Evolutionary conservation across 805 yeast species (phyloP).

Genomic region (Lipomyces yamadae): DNA sequence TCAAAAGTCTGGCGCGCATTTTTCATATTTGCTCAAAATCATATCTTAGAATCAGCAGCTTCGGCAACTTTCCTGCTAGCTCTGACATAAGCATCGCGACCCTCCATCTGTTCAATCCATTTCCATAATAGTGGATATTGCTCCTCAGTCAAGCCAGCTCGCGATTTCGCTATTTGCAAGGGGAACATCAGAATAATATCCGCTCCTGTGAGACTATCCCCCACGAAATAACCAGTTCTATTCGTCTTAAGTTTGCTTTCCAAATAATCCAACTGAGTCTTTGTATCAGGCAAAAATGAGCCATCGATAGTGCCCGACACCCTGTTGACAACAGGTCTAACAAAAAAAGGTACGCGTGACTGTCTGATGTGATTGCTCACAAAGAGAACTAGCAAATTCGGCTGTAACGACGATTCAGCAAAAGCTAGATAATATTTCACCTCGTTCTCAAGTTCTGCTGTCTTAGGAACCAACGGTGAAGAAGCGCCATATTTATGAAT

Average conservation of each 20-base stretch:
- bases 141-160: slow-evolving; percentile 23
- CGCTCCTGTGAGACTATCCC: slow-evolving; percentile 62
- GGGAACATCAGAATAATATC: slow-evolving; percentile 65
- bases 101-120: slow-evolving; percentile 40
- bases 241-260: slow-evolving; percentile 52
- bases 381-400: slow-evolving; percentile 50
- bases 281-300: slow-evolving; percentile 58
- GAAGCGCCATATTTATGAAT: slow-evolving; percentile 55
- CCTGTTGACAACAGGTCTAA: slow-evolving; percentile 52
- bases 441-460: slow-evolving; percentile 50
- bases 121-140: slow-evolving; percentile 42
- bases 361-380: slow-evolving; percentile 7
- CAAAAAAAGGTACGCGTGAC: slow-evolving; percentile 50
- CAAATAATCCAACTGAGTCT: slow-evolving; percentile 49
- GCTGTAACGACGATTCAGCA: slow-evolving; percentile 67
- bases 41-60: neutral
- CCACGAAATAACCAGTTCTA: slow-evolving; percentile 61
- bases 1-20: too few relatives aligned
- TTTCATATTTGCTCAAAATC: too few relatives aligned
- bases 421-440: slow-evolving; percentile 61
- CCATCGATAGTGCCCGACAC: slow-evolving; percentile 55
- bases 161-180: slow-evolving; percentile 30
- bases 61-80: slow-evolving; percentile 30
- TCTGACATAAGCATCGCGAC: slow-evolving; percentile 40
- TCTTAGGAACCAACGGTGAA: slow-evolving; percentile 46